A percentile compares a stretch with the other conserved stretches of the same genome.
Evolutionary conservation across 805 yeast species (phyloP).

Genomic region (Lachancea sp.): DNA sequence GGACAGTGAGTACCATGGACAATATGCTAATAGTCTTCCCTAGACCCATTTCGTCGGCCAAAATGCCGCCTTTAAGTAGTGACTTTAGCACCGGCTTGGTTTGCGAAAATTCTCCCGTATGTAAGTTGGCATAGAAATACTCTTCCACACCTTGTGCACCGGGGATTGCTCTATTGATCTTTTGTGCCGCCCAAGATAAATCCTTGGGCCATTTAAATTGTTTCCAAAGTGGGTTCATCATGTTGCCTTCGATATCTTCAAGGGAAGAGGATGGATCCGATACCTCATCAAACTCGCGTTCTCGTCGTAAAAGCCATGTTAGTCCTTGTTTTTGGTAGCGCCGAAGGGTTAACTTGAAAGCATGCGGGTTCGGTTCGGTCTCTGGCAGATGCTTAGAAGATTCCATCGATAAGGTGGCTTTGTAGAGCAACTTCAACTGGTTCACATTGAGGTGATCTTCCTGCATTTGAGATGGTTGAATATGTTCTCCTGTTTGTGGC

Average conservation of each 20-base stretch:
- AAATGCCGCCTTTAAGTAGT: conserved; percentile 69
- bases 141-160: conserved; percentile 9
- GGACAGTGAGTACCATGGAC: conserved; percentile 62
- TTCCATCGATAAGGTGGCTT: conserved; percentile 61
- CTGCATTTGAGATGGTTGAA: conserved; percentile 19
- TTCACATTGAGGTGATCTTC: conserved; percentile 51
- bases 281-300: conserved; percentile 44
- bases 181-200: conserved; percentile 34
- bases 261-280: conserved; percentile 12
- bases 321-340: conserved; percentile 80
- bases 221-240: conserved; percentile 82
- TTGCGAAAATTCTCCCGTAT: conserved; percentile 70
- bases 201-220: conserved; percentile 68
- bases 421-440: conserved; percentile 70
- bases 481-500: conserved; percentile 7
- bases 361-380: conserved; percentile 44
- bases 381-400: conserved; percentile 52
- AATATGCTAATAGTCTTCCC: conserved; percentile 88
- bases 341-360: conserved; percentile 54
- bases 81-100: conserved; percentile 60
- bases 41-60: conserved; percentile 96
- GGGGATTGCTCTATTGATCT: conserved; percentile 13
- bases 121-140: conserved; percentile 67
- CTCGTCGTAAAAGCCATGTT: conserved; percentile 85
- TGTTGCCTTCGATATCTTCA: conserved; percentile 39